These are phyloP conservation scores for Claviceps citrina DNA, from an alignment of 2,329 filamentous ascomycete species.

Conservation along the genomic window DNA sequence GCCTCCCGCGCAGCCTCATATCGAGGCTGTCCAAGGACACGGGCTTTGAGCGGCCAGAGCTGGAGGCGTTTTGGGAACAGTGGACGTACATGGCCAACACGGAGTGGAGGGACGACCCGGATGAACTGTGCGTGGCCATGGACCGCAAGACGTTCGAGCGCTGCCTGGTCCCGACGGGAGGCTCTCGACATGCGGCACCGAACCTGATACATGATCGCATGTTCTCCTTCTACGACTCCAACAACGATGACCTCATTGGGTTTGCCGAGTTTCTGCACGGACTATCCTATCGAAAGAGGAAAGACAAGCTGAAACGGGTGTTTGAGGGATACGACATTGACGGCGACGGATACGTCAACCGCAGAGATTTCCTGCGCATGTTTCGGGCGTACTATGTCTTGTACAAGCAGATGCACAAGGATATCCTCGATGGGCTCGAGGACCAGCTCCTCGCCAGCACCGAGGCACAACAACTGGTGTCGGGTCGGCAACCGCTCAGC, in stretches of 20 bases:
- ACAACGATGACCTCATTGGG: conserved; percentile 74
- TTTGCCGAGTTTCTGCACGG: conserved; percentile 86
- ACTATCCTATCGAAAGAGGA: conserved; percentile 52
- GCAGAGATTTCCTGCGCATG: conserved; percentile 78
- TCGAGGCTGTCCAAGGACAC: conserved; percentile 55
- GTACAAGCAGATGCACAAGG: conserved; percentile 75
- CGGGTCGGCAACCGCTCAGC: conserved; percentile 60
- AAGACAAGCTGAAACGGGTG: conserved; percentile 55
- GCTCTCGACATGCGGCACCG: conserved; percentile 59
- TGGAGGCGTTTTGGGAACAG: conserved; percentile 92
- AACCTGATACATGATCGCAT: conserved; percentile 92
- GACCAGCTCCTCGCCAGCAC: conserved; percentile 63
- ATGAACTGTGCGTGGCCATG: conserved; percentile 65
- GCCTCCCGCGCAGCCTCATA: conserved; percentile 51
- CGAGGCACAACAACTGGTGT: conserved; percentile 61
- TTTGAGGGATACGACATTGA: conserved; percentile 89
- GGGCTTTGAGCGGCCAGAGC: conserved; percentile 67
- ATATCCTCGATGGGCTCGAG: conserved; percentile 64
- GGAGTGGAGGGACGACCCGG: conserved; percentile 68
- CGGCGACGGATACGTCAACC: conserved; percentile 67
- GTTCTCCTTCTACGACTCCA: conserved; percentile 91
- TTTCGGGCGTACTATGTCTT: conserved; percentile 86
- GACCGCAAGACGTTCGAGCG: conserved; percentile 86
- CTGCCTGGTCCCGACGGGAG: conserved; percentile 74
- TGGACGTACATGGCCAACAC: conserved; percentile 87